Evolutionary conservation across 495 filamentous ascomycete genomes (phyloP), one percentile per base, ranked within the genome.

Genomic region (Recurvomyces mirabilis): DNA sequence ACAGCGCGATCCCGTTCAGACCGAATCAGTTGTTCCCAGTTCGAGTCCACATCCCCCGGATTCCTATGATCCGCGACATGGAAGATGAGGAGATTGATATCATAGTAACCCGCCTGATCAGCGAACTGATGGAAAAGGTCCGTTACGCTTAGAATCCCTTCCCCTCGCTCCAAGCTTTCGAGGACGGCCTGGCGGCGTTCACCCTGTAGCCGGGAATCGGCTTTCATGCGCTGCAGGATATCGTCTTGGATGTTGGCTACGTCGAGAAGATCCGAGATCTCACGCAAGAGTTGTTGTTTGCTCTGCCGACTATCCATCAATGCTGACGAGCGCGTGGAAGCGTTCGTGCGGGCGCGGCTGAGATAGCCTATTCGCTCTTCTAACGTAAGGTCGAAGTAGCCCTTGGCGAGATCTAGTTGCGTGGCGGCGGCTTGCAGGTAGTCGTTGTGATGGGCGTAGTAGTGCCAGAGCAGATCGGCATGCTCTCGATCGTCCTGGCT

Each of bases 221-320:
- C 71, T 58, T 72, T 80, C 32, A 99, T 60, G 31, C 82, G 71
- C 63, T 88, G 82, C 35, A 96, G 66, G 21, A 96, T 60, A 52
- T 96, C 91, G 54, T 93, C 84, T 62, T 99, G 91, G 48, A 99
- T 85, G 52, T 87, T 88, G 15, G 89, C 89, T 22, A 96, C 74
- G 52, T 96, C 93, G 21, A 99, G 75, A 9, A 94, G 71, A 52
- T 87, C 87, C 6, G 80, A 78, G 18, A 94, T 77, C 40, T 87
- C 78, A 46, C 89, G 81, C 24, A 86, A 69, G 21, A 96, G 70
- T 20, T 81, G 67, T 54, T 91, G 86, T 44, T 84, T 78, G 30
- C 74, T 68, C 52, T 86, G 82, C 21, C 86, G 73, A 7, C 38
- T 38, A 43, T 77, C 70, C 51, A 87, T 65, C 25, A 86, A 84